These are phyloP conservation scores for Trichoderma virens DNA, from an alignment of 495 filamentous ascomycete genomes.

Conservation along the genomic window DNA sequence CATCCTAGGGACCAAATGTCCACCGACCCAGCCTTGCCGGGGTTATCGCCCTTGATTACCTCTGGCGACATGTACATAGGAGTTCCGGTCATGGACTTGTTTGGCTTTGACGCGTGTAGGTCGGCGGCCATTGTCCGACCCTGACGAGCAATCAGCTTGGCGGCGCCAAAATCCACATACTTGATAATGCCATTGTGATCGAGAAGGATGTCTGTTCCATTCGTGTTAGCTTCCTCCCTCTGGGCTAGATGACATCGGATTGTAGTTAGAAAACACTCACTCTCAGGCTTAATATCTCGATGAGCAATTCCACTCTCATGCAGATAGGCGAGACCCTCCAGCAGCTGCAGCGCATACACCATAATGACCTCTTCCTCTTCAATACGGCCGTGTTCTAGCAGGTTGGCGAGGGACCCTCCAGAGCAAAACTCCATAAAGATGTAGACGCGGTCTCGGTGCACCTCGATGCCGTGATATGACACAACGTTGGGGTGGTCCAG, in stretches of 20 bases:
- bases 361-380: constrained; percentile 97
- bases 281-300: constrained; percentile 97
- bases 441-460: constrained; percentile 96
- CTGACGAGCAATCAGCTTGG: constrained; percentile 92
- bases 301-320: constrained; percentile 87
- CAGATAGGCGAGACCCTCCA: constrained; percentile 91
- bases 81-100: constrained; percentile 92
- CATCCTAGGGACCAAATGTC: constrained; percentile 97
- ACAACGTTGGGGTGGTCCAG: constrained; percentile 97
- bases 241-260: too few species aligned
- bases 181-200: constrained; percentile 98
- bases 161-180: constrained; percentile 97
- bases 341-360: constrained; percentile 92
- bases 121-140: constrained; percentile 74
- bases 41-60: constrained; percentile 81
- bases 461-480: constrained; percentile 94
- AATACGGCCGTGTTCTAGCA: constrained; percentile 92
- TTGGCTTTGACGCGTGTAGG: constrained; percentile 54
- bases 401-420: constrained; percentile 81
- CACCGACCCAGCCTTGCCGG: constrained; percentile 72
- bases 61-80: constrained; percentile 99
- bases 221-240: constrained; percentile 17
- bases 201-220: constrained; percentile 71
- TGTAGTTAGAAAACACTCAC: constrained; percentile 40
- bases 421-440: constrained; percentile 99